Evolutionary conservation across 2,329 filamentous ascomycete genomes (phyloP), one percentile per base, ranked within the genome.

Genomic region (Calonectria pseudoturangicola): DNA sequence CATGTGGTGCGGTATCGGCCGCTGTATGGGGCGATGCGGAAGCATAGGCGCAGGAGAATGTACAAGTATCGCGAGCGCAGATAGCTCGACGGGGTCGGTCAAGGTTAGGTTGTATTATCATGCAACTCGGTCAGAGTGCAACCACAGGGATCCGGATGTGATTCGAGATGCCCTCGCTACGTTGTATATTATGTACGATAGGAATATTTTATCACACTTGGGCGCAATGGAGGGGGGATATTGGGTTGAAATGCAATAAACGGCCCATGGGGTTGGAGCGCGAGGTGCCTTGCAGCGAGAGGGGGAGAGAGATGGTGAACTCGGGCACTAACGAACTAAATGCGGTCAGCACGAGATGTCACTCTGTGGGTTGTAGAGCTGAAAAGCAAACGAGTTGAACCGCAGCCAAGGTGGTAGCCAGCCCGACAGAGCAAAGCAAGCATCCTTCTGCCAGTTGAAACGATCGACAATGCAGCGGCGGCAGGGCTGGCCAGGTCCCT

Each of bases 41-140:
- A 75, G 45, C 67, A 56, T 45, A 74, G 68, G 30, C 60, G 76
- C 41, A 75, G 73, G 18, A 65, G 71, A 41, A 74, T 77, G 65
- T 74, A 73, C 18, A 77, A 73, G 15, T 71, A 72, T 72, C 43
- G 74, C 2, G 66, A 74, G 43, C 50, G 71, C 15, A 54, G 60
- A 58, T 77, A 51, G 64, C 36, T 58, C 33, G 41, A 33, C n/a
- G 39, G n/a, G 15, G n/a, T 48, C n/a, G 15, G n/a, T 48, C 51
- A 62, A 27, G 12, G 28, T 51, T 67, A 27, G 18, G 28, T 51
- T 67, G 74, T 71, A 63, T 56, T 18, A 50, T 54, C 58, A 51
- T 67, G 51, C 71, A 72, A 56, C 58, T 71, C 48, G n/a, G 41
- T 28, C 54, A 21, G 51, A 48, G 67, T 56, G 30, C 63, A 45